phyloP scores from a whole-genome alignment of 2,329 filamentous ascomycete genomes.

The Tolypocladium amazonense region DNA sequence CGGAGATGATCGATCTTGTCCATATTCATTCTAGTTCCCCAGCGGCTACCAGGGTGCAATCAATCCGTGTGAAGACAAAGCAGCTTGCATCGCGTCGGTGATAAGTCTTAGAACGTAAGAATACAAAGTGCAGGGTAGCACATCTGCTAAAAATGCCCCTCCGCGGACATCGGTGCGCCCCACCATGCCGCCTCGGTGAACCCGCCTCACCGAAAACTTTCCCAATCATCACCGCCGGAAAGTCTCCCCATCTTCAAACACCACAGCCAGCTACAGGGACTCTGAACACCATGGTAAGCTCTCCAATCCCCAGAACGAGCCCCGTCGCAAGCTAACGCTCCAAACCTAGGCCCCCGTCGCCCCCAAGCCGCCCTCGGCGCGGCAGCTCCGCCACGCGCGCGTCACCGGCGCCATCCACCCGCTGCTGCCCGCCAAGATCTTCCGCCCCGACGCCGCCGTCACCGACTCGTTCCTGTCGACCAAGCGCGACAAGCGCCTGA shows the following conservation, averaged over 20 bases:
- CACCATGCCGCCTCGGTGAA: conserved; percentile 3
- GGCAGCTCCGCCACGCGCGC: conserved; percentile 43
- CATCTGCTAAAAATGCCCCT: neutral
- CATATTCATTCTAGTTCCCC: conserved; percentile 16
- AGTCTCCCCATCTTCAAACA: neutral
- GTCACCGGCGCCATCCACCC: conserved; percentile 37
- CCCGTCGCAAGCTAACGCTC: neutral
- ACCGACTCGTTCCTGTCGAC: conserved; percentile 53
- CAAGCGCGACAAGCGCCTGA: conserved; percentile 75
- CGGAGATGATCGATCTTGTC: conserved; percentile 30
- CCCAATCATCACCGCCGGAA: neutral
- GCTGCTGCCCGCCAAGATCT: conserved; percentile 39
- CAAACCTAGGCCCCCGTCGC: conserved; percentile 16
- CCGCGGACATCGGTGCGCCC: neutral
- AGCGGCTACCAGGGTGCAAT: neutral
- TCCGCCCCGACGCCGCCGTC: conserved; percentile 39
- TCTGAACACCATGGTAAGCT: neutral
- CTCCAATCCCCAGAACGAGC: neutral
- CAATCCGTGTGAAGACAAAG: no score
- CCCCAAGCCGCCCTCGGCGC: conserved; percentile 40
- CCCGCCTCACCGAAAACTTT: conserved; percentile 5
- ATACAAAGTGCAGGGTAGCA: neutral
- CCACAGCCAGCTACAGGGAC: neutral
- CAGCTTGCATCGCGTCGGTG: neutral
- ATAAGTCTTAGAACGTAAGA: neutral